A percentile compares a stretch with the other conserved stretches of the same genome.
These are phyloP conservation scores for Hygrophorus pudorinus DNA, from an alignment of 768 basidiomycete genomes.

Conservation along the genomic window DNA sequence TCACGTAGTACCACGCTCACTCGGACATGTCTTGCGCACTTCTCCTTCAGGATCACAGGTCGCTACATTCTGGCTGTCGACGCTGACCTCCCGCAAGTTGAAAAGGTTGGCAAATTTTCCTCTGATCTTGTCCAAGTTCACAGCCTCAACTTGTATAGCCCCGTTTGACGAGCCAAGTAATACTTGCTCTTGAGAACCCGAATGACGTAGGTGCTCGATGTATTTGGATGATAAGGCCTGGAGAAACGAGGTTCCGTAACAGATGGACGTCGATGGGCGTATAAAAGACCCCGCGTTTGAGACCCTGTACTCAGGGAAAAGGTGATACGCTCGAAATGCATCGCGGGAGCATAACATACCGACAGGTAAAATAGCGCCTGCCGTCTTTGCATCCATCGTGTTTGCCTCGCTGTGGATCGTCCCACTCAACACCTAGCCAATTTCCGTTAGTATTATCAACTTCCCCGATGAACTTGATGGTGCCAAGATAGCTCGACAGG, in stretches of 20 bases:
- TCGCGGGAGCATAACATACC: conserved; percentile 33
- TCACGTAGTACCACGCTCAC: conserved; percentile 37
- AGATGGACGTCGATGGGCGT: conserved; percentile 47
- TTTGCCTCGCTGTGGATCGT: conserved; percentile 74
- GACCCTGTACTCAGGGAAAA: conserved; percentile 29
- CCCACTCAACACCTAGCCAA: conserved; percentile 99
- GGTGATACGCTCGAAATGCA: conserved; percentile 7
- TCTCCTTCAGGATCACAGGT: conserved; percentile 35
- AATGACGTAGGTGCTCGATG: conserved; percentile 49
- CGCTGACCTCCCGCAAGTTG: conserved; percentile 66
- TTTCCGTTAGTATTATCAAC: conserved; percentile 53
- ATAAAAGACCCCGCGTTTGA: conserved; percentile 72
- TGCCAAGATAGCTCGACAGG: conserved; percentile 48
- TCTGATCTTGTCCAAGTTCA: conserved; percentile 71
- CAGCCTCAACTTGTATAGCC: conserved; percentile 79
- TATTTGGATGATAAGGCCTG: conserved; percentile 72
- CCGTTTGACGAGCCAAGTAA: conserved; percentile 76
- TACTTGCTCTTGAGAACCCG: conserved; percentile 47
- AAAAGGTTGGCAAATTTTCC: conserved; percentile 56
- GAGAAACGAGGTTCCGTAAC: conserved; percentile 63
- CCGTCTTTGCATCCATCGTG: conserved; percentile 80
- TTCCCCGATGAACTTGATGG: conserved; percentile 57
- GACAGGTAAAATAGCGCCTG: conserved; percentile 67
- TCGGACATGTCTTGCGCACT: conserved; percentile 52
- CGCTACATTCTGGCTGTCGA: conserved; percentile 61